Evolutionary conservation across 2,329 filamentous ascomycete genomes (phyloP).

Genomic region (Alternaria panax): DNA sequence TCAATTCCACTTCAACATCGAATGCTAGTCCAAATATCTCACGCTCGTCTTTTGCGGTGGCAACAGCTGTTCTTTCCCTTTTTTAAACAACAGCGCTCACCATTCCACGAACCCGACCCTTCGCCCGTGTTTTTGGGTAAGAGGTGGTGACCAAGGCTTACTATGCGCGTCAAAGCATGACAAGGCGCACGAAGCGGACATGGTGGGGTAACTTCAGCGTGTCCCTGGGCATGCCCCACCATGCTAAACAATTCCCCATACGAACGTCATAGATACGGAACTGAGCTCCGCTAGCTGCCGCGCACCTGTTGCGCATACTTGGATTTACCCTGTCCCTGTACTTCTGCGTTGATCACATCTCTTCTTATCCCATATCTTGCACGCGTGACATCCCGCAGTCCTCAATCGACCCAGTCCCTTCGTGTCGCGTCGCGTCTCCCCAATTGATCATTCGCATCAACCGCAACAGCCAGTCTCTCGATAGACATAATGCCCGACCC

Average conservation of each 20-base stretch:
- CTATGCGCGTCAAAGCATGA: constrained; percentile 9
- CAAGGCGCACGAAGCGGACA: constrained; percentile 5
- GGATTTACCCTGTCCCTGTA: not conserved
- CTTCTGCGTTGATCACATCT: not conserved
- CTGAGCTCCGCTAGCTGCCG: constrained; percentile 10
- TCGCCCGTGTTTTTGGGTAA: not conserved
- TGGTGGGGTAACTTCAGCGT: constrained; percentile 11
- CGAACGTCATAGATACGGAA: constrained; percentile 22
- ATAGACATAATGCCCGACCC: constrained; percentile 52
- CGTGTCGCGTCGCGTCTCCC: not conserved
- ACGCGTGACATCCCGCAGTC: not conserved
- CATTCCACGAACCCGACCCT: not conserved
- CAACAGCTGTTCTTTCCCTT: too few species aligned
- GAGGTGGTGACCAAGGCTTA: constrained; percentile 29
- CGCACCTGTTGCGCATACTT: not conserved
- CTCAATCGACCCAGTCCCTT: not conserved
- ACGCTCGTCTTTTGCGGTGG: not conserved
- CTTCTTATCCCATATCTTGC: not conserved
- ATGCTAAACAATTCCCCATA: constrained; percentile 8
- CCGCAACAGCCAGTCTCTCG: not conserved
- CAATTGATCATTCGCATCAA: not conserved
- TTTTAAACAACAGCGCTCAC: too few species aligned
- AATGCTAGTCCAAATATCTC: rapidly evolving
- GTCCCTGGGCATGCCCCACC: constrained; percentile 31
- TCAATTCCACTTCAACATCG: rapidly evolving